These are phyloP conservation scores for Neurospora tetraspora DNA, from an alignment of 495 filamentous ascomycete species.

Conservation along the genomic window DNA sequence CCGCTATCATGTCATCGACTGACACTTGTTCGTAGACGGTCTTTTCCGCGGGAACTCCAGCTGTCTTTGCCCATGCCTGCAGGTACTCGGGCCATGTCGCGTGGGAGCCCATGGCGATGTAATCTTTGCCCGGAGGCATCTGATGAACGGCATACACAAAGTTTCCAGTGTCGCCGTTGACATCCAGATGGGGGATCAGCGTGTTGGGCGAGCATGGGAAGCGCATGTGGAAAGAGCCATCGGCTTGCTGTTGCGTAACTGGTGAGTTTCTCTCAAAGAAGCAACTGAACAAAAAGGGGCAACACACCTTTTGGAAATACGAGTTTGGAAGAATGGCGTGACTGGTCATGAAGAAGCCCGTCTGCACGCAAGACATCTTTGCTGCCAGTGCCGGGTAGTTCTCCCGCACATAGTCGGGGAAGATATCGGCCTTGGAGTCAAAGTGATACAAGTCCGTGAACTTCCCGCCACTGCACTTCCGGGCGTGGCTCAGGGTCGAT, in stretches of 20 bases:
- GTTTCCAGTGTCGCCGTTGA: constrained; percentile 29
- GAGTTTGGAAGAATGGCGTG: constrained; percentile 26
- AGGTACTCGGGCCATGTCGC: constrained; percentile 28
- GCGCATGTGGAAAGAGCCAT: constrained; percentile 29
- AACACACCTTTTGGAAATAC: constrained; percentile 28
- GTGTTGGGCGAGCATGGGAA: constrained; percentile 23
- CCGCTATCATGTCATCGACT: constrained; percentile 25
- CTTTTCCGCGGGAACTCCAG: constrained; percentile 2
- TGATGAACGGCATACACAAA: constrained; percentile 34
- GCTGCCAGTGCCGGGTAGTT: constrained; percentile 29
- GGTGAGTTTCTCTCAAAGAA: background rate
- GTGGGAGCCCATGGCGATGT: constrained; percentile 30
- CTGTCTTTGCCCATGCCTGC: constrained; percentile 22
- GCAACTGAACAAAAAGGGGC: background rate
- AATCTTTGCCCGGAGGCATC: constrained; percentile 31
- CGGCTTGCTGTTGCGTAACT: constrained; percentile 11
- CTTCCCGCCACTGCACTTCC: constrained; percentile 27
- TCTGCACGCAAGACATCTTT: constrained; percentile 39
- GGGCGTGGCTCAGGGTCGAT: constrained; percentile 30
- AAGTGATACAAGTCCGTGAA: constrained; percentile 33
- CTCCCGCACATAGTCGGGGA: constrained; percentile 28
- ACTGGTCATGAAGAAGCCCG: constrained; percentile 34
- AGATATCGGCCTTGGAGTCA: constrained; percentile 33
- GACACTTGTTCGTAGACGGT: constrained; percentile 25
- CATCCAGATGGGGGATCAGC: constrained; percentile 28